Evolutionary conservation across 495 filamentous ascomycete species (phyloP).

Genomic region (Neurospora cerealis): DNA sequence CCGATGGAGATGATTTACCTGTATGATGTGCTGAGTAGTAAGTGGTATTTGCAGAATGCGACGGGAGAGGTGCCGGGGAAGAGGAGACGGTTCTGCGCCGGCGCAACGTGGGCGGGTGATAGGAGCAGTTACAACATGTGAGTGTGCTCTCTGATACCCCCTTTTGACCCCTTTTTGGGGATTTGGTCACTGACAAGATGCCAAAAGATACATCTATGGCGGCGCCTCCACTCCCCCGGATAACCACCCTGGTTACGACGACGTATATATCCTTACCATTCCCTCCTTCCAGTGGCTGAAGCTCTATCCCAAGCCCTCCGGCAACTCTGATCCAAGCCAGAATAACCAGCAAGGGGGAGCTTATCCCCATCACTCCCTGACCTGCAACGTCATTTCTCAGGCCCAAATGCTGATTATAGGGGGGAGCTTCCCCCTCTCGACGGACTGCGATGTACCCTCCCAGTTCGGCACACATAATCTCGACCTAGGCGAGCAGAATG

Average conservation of each 20-base stretch:
- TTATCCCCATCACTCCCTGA: conserved; percentile 37
- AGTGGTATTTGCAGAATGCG: conserved; percentile 46
- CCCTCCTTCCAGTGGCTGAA: conserved; percentile 50
- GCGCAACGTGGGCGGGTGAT: conserved; percentile 42
- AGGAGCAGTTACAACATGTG: conserved; percentile 47
- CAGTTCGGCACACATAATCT: conserved; percentile 53
- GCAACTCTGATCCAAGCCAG: not conserved
- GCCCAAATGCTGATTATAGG: conserved; percentile 61
- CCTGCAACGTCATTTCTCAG: conserved; percentile 39
- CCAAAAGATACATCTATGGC: conserved; percentile 40
- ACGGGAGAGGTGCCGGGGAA: conserved; percentile 34
- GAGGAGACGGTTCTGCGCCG: conserved; percentile 45
- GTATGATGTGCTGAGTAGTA: conserved; percentile 39
- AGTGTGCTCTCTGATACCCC: conserved; percentile 3
- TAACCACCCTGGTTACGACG: conserved; percentile 35
- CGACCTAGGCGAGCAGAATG: conserved; percentile 37
- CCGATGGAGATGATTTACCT: conserved; percentile 36
- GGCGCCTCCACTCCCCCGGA: conserved; percentile 33
- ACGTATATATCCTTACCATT: conserved; percentile 47
- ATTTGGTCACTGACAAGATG: not conserved
- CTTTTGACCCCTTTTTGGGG: not conserved
- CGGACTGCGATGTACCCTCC: conserved; percentile 55
- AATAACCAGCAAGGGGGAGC: conserved; percentile 11
- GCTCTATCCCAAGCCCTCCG: conserved; percentile 23
- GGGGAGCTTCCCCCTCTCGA: conserved; percentile 49